phyloP scores from a whole-genome alignment of 345 rosid genomes.

The Sapria himalayana region DNA sequence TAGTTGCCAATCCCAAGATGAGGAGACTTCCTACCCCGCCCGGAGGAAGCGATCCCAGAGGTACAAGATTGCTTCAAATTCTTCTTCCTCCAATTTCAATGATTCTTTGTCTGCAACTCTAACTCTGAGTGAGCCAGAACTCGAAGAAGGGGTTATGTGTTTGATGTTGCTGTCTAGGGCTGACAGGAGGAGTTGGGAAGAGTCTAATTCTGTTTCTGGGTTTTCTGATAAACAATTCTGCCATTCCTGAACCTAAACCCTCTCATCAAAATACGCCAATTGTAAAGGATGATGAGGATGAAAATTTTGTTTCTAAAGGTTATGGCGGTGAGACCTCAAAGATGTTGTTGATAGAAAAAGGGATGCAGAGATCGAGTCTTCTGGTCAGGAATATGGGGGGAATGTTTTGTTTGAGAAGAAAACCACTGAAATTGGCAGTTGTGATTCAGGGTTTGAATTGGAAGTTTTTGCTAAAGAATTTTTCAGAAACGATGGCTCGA shows the following conservation, averaged over 20 bases:
- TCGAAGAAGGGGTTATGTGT: conserved; percentile 23
- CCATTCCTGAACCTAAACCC: conserved; percentile 10
- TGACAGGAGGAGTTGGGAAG: conserved; percentile 9
- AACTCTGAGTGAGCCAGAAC: conserved; percentile 19
- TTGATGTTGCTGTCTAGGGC: conserved; percentile 40
- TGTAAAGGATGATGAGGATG: no score
- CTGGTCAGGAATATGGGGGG: not conserved
- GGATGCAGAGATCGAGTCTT: conserved; percentile 5
- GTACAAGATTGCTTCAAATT: conserved; percentile 20
- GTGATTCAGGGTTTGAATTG: conserved; percentile 4
- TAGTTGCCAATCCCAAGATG: conserved; percentile 10
- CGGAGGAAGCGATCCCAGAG: conserved; percentile 36
- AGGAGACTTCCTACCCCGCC: conserved; percentile 9
- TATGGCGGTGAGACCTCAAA: conserved; percentile 3
- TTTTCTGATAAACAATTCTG: conserved; percentile 24
- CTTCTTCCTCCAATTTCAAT: conserved; percentile 23
- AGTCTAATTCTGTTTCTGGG: conserved; percentile 12
- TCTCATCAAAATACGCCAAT: no score
- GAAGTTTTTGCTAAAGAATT: conserved; percentile 1
- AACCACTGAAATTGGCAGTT: conserved; percentile 10
- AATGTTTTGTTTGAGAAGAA: conserved; percentile 1
- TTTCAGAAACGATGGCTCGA: conserved; percentile 1
- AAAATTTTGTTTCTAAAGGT: conserved; percentile 3
- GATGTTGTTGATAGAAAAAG: conserved; percentile 7
- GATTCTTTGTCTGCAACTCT: conserved; percentile 17